These are phyloP conservation scores for Sindora glabra DNA, from an alignment of 306 rosid species.

Conservation along the genomic window DNA sequence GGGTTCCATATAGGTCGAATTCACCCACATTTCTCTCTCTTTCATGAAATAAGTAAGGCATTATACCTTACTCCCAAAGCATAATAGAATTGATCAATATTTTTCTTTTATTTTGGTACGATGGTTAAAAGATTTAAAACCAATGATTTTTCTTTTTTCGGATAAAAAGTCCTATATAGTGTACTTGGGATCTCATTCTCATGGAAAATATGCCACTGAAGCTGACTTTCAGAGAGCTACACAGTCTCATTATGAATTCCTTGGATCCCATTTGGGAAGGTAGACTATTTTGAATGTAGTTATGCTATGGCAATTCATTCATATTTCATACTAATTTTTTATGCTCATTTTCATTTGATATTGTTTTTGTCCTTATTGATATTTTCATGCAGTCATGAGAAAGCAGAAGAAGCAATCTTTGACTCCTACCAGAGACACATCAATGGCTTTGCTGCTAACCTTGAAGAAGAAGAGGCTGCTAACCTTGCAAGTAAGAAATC, in stretches of 20 bases:
- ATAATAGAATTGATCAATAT: no score
- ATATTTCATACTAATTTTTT: neutral
- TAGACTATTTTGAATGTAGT: neutral
- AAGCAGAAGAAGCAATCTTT: constrained; percentile 46
- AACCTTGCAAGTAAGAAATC: constrained; percentile 28
- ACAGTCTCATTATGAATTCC: constrained; percentile 44
- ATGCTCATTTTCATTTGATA: no score
- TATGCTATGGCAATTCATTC: no score
- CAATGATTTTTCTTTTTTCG: neutral
- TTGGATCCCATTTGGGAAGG: constrained; percentile 44
- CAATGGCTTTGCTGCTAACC: constrained; percentile 55
- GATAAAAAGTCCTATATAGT: constrained; percentile 50
- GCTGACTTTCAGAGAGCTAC: constrained; percentile 40
- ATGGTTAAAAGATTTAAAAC: neutral
- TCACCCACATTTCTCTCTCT: no score
- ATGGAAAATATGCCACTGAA: constrained; percentile 31
- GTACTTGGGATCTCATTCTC: constrained; percentile 69
- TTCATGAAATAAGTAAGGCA: no score
- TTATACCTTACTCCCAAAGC: no score
- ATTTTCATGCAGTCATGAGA: constrained; percentile 28
- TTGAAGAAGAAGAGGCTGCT: constrained; percentile 43
- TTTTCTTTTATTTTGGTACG: neutral
- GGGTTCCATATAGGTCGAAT: no score
- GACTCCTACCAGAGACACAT: constrained; percentile 55
- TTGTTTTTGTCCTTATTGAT: neutral